Base-by-base conservation (phyloP, 805 yeast genomes). In the Candida hispaniensis region DNA sequence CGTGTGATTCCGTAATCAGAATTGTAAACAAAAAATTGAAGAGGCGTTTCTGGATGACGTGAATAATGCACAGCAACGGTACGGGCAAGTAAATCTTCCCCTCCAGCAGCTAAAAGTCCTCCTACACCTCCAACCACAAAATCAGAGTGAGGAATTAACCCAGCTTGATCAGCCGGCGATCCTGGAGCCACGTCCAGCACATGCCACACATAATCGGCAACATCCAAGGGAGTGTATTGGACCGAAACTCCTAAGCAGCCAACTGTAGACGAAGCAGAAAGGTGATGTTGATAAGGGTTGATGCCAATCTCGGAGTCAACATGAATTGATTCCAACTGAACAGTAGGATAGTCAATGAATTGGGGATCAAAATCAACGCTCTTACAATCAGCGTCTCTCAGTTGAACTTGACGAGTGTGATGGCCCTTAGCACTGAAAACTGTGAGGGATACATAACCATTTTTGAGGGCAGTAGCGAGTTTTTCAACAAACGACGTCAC, bases 101-200 rank as follows among this genome's bases (percentile, higher is more conserved):
- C 95, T 7, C 95, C 96, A 1, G 79, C 73, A 2, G 82, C 75
- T 39, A 88, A 61, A 23, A 82, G 59, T 0, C 96, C 96, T 44
- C 81, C 91, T 39, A 79, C 79, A 10, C 86, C 78, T 5, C 93
- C 95, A 32, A 88, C 73, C 30, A 88, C 75, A 52, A 81, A 88
- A 54, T 88, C 98, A 2, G 83, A 69, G 47, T 79, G 80, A 0
- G 94, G 85, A 20, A 81, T 64, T 24, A 88, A 66, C 10, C 91
- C 94, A 0, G 94, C 82, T 33, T 59, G 59, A 44, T 77, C 78
- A 0, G 94, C 95, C 0, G 96, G 95, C 1, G 85, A 71, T 39
- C 70, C 69, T 8, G 73, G 73, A 39, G 76, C 75, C 8, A 88
- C 75, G 40, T 69, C 70, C 38, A 88, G 57, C 21, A 88, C 74